Evolutionary conservation across 352 stramenopile genomes (phyloP).

Genomic region (Phytophthora ohioensis): DNA sequence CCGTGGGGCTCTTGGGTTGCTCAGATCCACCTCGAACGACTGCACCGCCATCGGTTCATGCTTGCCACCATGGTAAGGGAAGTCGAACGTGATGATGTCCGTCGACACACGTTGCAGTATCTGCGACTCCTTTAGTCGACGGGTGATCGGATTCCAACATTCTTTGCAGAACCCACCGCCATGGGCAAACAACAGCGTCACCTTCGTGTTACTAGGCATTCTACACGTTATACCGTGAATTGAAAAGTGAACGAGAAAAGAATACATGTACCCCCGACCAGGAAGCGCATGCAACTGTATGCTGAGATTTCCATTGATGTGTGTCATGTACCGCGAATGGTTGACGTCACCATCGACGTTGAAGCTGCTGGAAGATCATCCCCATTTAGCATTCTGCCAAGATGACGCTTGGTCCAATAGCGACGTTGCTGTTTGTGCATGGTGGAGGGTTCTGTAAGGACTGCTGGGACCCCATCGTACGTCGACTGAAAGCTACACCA

Average conservation of each 20-base stretch:
- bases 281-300: conserved; percentile 19
- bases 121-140: conserved; percentile 33
- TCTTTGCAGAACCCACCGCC: conserved; percentile 58
- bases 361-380: conserved; percentile 15
- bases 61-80: conserved; percentile 55
- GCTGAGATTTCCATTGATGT: conserved; percentile 7
- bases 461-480: conserved; percentile 58
- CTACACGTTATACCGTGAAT: background rate
- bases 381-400: conserved; percentile 18
- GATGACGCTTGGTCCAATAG: conserved; percentile 25
- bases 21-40: conserved; percentile 38
- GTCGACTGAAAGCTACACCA: conserved; percentile 35
- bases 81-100: conserved; percentile 52
- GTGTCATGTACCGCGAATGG: conserved; percentile 17
- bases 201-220: conserved; percentile 36
- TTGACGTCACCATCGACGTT: conserved; percentile 41
- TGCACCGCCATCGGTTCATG: conserved; percentile 24
- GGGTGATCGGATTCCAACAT: conserved; percentile 54
- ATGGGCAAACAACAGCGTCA: conserved; percentile 58
- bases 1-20: conserved; percentile 33
- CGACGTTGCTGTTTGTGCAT: conserved; percentile 53
- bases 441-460: conserved; percentile 52
- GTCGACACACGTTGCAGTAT: conserved; percentile 34
- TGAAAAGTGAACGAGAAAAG: conserved; percentile 2
- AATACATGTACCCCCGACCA: background rate